Conservation (phyloP, 345 rosid genomes). For the Syzygium aromaticum region DNA sequence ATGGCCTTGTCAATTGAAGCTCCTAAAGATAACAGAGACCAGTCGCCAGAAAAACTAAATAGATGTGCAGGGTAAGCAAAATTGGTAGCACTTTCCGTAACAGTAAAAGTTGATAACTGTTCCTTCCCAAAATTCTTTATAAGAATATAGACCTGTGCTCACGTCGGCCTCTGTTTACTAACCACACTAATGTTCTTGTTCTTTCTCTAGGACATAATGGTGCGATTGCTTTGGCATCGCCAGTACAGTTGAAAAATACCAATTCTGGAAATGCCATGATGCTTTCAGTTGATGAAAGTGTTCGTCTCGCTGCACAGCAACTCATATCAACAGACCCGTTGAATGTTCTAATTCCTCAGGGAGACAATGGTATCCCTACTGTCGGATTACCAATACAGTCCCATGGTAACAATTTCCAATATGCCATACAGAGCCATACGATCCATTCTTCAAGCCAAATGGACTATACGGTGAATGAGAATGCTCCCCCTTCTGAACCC, state of each 20-base stretch:
- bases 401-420: not conserved
- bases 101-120: not conserved
- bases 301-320: not conserved
- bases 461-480: rapidly evolving
- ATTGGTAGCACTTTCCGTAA: not conserved
- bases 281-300: not conserved
- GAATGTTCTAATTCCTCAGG: not conserved
- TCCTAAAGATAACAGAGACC: too few species aligned
- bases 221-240: not conserved
- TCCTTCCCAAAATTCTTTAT: too few species aligned
- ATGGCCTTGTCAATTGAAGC: too few species aligned
- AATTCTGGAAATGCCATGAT: not conserved
- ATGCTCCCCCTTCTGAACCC: not conserved
- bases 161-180: not conserved
- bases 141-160: not conserved
- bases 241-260: not conserved
- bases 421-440: not conserved
- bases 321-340: not conserved
- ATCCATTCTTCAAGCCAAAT: not conserved
- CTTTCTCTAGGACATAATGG: not conserved
- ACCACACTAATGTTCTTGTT: not conserved
- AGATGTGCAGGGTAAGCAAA: not conserved
- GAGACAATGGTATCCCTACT: not conserved
- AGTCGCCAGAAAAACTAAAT: too few species aligned
- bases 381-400: not conserved